Evolutionary conservation across 225 moss, liverwort and hornwort species (phyloP), one percentile per base, ranked within the genome.

Genomic region (Straminergon stramineum): DNA sequence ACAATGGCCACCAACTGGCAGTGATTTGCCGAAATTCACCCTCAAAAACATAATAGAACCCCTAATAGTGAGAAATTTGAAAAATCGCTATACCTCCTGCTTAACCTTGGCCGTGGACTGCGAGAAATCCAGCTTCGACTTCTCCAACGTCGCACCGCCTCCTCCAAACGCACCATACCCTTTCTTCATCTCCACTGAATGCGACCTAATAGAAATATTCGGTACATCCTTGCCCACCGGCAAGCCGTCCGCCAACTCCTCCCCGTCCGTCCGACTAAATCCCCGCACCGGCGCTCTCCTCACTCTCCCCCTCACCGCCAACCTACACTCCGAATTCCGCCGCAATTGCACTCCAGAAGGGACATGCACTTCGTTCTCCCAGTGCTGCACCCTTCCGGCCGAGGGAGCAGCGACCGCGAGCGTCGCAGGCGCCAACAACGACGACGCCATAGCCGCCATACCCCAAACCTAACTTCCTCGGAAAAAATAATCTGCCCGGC

Each of bases 81-180:
- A 53, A 61, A 43, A 26, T 74, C 74, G 24, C 23, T 70, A 23
- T 91, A 98, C 98, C 96, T 96, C 94, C 80, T 95, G 97, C 57
- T 95, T 91, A 55, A 93, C 93, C 94, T 93, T 99, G 37, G 95
- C 86, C 51, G 96, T 96, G 21, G 98, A 93, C 85, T 94, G 93
- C 62, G 96, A 95, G 19, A 97, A 88, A 63, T 99, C 97, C 52
- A 99, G 90, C 92, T 99, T 99, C 69, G 97, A 96, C 86, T 99
- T 99, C 91, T 99, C 98, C 94, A 99, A 79, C 41, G 98, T 99
- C 82, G 98, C 98, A 39, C 98, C 98, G 14, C 98, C 98, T 9
- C 98, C 98, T 37, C 98, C 96, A 70, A 97, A 99, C 57, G 98
- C 98, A 65, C 98, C 98, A 84, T 99, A 99, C 67, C 96, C 96